A percentile compares a stretch with the other conserved stretches of the same genome.
Evolutionary conservation across 331 rosid genomes (phyloP).

Genomic region (Spiraea crenata): DNA sequence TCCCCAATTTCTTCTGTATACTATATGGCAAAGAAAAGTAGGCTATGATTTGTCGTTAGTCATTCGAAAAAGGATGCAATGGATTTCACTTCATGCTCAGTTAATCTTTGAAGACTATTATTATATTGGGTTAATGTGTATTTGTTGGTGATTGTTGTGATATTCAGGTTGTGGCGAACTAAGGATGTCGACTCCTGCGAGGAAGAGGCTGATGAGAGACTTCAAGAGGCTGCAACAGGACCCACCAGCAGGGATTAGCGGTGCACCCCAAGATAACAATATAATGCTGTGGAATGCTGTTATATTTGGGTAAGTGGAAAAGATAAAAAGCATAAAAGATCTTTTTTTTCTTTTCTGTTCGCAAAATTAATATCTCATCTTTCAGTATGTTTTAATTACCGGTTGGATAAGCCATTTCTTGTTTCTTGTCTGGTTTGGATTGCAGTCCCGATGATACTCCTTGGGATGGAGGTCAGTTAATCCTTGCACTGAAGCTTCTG

Average conservation of each 20-base stretch:
- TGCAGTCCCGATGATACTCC: slow-evolving; percentile 99
- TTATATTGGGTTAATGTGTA: neutral
- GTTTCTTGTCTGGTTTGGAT: slow-evolving; percentile 58
- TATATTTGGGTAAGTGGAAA: slow-evolving; percentile 78
- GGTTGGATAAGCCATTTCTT: slow-evolving; percentile 53
- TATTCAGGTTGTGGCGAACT: slow-evolving; percentile 42
- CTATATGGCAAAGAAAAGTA: neutral
- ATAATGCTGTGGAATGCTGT: slow-evolving; percentile 98
- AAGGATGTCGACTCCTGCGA: slow-evolving; percentile 89
- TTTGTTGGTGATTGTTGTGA: slow-evolving; percentile 17
- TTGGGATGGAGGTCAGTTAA: slow-evolving; percentile 98
- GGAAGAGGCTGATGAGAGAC: slow-evolving; percentile 97
- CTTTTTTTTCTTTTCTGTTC: slow-evolving; percentile 7
- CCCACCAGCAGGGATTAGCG: slow-evolving; percentile 95
- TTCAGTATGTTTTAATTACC: slow-evolving; percentile 31
- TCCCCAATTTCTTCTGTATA: neutral
- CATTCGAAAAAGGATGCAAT: neutral
- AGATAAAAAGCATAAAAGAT: slow-evolving; percentile 7
- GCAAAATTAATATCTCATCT: slow-evolving; percentile 25
- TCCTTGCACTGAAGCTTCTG: slow-evolving; percentile 13
- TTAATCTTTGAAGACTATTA: neutral
- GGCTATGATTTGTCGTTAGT: neutral
- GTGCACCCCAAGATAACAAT: slow-evolving; percentile 97
- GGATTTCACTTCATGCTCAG: neutral
- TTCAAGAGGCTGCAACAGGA: slow-evolving; percentile 94